Percentiles rank a stretch among this genome's conserved stretches.
Conservation (phyloP, 2,329 filamentous ascomycete species). For the Sarocladium oryzae region DNA sequence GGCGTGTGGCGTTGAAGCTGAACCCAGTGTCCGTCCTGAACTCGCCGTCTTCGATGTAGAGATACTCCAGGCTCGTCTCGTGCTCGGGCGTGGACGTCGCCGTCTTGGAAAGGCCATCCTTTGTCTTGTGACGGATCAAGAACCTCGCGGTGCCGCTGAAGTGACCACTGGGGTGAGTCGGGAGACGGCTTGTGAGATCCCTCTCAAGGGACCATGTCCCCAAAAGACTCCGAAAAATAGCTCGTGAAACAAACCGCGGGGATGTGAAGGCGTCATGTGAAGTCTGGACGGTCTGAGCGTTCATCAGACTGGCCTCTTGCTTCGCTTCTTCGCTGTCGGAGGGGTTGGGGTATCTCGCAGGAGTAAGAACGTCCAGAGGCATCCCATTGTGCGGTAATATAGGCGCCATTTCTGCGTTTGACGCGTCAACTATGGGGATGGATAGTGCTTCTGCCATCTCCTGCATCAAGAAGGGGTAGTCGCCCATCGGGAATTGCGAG, state of each 20-base stretch:
- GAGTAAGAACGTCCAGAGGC: slow-evolving; percentile 48
- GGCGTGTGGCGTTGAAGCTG: slow-evolving; percentile 52
- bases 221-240: slow-evolving; percentile 64
- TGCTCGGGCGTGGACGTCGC: slow-evolving; percentile 4
- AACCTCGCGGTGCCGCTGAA: slow-evolving; percentile 62
- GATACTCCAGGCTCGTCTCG: slow-evolving; percentile 49
- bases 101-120: slow-evolving; percentile 33
- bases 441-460: slow-evolving; percentile 56
- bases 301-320: slow-evolving; percentile 34
- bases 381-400: slow-evolving; percentile 32
- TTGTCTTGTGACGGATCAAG: slow-evolving; percentile 52
- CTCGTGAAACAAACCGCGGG: slow-evolving; percentile 52
- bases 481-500: slow-evolving; percentile 76
- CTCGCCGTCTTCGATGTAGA: slow-evolving; percentile 62
- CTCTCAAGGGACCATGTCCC: slow-evolving; percentile 62
- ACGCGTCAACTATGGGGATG: slow-evolving; percentile 36
- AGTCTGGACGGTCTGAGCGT: slow-evolving; percentile 38
- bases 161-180: slow-evolving; percentile 55
- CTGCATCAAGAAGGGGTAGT: slow-evolving; percentile 72
- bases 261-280: slow-evolving; percentile 34
- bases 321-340: slow-evolving; percentile 29
- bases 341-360: slow-evolving; percentile 44
- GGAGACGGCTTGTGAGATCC: slow-evolving; percentile 44
- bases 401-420: slow-evolving; percentile 18
- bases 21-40: slow-evolving; percentile 53